Conservation (phyloP, 192 early-diverging fungal genomes). For the Podila epigama region DNA sequence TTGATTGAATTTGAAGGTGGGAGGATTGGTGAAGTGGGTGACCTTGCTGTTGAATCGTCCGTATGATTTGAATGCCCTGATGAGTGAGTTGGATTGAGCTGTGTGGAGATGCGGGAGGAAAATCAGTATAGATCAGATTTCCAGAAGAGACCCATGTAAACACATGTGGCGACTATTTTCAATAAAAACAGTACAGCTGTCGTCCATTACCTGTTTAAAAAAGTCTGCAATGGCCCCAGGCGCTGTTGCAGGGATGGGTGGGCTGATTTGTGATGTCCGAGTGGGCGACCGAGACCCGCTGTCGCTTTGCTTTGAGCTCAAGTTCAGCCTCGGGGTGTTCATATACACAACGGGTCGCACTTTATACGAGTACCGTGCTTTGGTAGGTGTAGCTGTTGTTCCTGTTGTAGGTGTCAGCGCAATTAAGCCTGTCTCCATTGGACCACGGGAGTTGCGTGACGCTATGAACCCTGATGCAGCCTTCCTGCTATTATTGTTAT, state of each 20-base stretch:
- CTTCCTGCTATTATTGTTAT: no score
- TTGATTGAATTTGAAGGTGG: conserved; percentile 27
- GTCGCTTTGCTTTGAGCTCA: neutral
- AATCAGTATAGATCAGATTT: conserved; percentile 6
- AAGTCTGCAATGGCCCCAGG: conserved; percentile 35
- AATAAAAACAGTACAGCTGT: neutral
- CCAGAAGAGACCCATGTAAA: neutral
- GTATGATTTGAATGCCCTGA: neutral
- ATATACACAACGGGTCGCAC: conserved; percentile 33
- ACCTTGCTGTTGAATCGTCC: conserved; percentile 10
- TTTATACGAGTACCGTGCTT: conserved; percentile 42
- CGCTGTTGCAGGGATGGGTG: conserved; percentile 3
- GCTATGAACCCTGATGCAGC: neutral
- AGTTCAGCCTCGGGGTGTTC: neutral
- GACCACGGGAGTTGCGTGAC: conserved; percentile 1
- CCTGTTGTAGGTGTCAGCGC: neutral
- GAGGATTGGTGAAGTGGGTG: conserved; percentile 27
- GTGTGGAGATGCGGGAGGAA: conserved; percentile 3
- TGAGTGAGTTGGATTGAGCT: neutral
- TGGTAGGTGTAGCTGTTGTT: neutral
- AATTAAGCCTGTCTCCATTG: neutral
- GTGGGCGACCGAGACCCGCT: neutral
- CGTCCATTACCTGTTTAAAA: conserved; percentile 29
- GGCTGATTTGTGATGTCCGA: neutral
- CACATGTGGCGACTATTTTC: neutral